Evolutionary conservation across 495 filamentous ascomycete species (phyloP), one percentile per base, ranked within the genome.

Genomic region (Aspergillus ostianus): DNA sequence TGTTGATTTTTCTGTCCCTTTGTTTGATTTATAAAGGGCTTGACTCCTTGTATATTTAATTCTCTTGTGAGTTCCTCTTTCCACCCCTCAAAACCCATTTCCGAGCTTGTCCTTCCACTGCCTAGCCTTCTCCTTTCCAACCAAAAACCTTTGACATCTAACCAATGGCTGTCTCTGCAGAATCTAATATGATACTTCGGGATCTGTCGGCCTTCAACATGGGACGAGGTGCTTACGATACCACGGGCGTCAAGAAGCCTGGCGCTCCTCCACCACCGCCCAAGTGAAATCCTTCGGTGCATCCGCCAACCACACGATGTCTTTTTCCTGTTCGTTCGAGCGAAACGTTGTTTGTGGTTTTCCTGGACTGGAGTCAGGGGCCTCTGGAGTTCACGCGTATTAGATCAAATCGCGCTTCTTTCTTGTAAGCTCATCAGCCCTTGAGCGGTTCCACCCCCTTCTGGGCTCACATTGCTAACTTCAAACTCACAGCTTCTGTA

Each of bases 221-320:
- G 82, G 82, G 82, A 63, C 79, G 82, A 53, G 82, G 82, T 55
- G 80, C 80, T 64, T 85, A 85, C 63, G 82, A 85, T 61, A 85
- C 82, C 55, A 85, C 82, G 4, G 82, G 82, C 21, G 78, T 83
- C 19, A 79, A 82, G 67, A 83, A 83, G 70, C 82, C 82, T 48
- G 76, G 80, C 56, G 77, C 77, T 65, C 82, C 82, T 58, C 78
- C 77, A 60, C 74, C 72, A 56, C 71, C 70, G 51, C 73, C 72
- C 27, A 74, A 68, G 72, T 69, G 58, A 55, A 66, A 32, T 52
- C 55, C 61, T 65, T 26, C 47, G 56, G 47, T 52, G 57, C 67
- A 61, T 65, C 53, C 65, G 60, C 56, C 61, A 66, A 63, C 64
- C 62, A 68, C 61, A 67, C 62, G 63, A 66, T 64, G 45, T 61